These are phyloP conservation scores for Solanum lycopersicoides DNA, from an alignment of 257 asterid species.

Conservation along the genomic window DNA sequence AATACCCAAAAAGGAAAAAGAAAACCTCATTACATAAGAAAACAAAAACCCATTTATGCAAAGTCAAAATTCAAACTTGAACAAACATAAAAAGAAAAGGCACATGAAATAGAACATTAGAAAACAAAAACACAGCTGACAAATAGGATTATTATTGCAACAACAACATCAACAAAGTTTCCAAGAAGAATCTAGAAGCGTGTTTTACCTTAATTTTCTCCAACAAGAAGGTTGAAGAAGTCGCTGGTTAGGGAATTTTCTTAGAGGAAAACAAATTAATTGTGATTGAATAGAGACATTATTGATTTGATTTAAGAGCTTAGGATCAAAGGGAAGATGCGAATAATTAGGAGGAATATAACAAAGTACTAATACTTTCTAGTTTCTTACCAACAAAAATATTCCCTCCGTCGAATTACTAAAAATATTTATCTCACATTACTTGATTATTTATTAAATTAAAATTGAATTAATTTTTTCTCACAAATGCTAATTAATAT, in stretches of 20 bases:
- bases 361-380: background rate
- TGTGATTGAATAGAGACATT: background rate
- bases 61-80: background rate
- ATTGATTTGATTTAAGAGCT: background rate
- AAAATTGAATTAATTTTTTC: too few relatives aligned
- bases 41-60: background rate
- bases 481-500: too few relatives aligned
- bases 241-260: background rate
- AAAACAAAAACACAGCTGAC: background rate
- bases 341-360: background rate
- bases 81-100: too few relatives aligned
- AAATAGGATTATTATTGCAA: background rate
- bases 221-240: background rate
- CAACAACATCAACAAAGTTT: background rate
- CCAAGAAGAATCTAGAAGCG: background rate
- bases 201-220: background rate
- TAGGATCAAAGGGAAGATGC: background rate
- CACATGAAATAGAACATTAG: background rate
- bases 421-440: rapidly evolving
- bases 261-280: background rate
- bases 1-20: background rate
- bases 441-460: too few relatives aligned
- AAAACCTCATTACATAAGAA: background rate
- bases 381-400: background rate
- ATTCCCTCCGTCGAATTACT: background rate